These are phyloP conservation scores for Leccinum variicolor DNA, from an alignment of 768 basidiomycete species.

Conservation along the genomic window DNA sequence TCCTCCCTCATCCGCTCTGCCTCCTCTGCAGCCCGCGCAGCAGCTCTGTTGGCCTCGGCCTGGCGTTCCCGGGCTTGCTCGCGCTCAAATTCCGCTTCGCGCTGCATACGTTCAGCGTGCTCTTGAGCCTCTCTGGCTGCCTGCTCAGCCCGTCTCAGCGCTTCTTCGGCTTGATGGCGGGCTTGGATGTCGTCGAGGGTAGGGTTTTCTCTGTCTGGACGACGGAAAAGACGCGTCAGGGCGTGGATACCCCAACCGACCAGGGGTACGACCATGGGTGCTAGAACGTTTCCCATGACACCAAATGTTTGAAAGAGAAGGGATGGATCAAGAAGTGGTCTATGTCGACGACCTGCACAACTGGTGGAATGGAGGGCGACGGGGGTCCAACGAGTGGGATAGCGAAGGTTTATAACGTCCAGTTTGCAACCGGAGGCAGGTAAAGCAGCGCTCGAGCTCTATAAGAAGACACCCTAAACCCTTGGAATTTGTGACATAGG, in stretches of 20 bases:
- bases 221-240: not conserved
- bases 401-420: not conserved
- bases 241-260: not conserved
- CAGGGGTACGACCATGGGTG: not conserved
- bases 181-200: conserved; percentile 6
- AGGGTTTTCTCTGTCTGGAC: conserved; percentile 10
- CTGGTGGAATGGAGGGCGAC: not conserved
- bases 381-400: not conserved
- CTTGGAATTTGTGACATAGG: not conserved
- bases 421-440: not conserved
- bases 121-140: conserved; percentile 3
- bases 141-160: not conserved
- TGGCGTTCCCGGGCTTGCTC: conserved; percentile 1
- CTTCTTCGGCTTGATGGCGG: conserved; percentile 5
- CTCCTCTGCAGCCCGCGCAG: conserved; percentile 9
- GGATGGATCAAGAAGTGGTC: not conserved
- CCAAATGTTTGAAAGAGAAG: not conserved
- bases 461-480: not conserved
- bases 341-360: not conserved
- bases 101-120: not conserved
- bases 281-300: conserved; percentile 4
- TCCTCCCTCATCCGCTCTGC: conserved; percentile 1
- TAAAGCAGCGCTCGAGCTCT: not conserved
- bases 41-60: conserved; percentile 3
- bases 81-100: conserved; percentile 7